Conservation (phyloP, 495 filamentous ascomycete species). For the Penicillium pulvis region DNA sequence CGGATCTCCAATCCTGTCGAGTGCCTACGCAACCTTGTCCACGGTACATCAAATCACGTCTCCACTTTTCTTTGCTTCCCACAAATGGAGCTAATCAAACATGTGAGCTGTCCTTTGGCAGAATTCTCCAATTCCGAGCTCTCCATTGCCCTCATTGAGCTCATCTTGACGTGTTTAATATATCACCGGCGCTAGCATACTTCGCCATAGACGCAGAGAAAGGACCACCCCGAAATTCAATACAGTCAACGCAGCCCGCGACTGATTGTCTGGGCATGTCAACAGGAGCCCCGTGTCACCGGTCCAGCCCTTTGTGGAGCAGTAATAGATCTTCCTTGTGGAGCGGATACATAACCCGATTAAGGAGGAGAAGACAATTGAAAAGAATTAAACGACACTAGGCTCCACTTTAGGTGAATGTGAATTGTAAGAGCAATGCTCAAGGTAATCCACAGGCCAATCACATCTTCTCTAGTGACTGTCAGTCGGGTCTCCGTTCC, state of each 20-base stretch:
- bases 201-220: neutral
- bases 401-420: neutral
- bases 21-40: neutral
- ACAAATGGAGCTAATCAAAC: neutral
- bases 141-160: neutral
- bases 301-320: slow-evolving; percentile 14
- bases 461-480: slow-evolving; percentile 6
- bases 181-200: neutral
- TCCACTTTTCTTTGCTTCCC: slow-evolving; percentile 2
- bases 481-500: slow-evolving; percentile 13
- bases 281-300: neutral
- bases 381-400: neutral
- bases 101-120: neutral
- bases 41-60: slow-evolving; percentile 3
- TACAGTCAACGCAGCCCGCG: neutral
- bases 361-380: neutral
- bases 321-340: neutral
- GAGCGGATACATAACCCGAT: slow-evolving; percentile 4
- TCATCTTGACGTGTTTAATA: neutral
- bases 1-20: slow-evolving; percentile 12
- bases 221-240: neutral
- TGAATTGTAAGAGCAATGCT: neutral
- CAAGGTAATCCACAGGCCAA: slow-evolving; percentile 9
- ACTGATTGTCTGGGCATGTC: neutral
- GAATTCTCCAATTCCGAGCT: no score